Evolutionary conservation across 768 basidiomycete genomes (phyloP), one percentile per base, ranked within the genome.

Genomic region (Tylopilus subfusipes): DNA sequence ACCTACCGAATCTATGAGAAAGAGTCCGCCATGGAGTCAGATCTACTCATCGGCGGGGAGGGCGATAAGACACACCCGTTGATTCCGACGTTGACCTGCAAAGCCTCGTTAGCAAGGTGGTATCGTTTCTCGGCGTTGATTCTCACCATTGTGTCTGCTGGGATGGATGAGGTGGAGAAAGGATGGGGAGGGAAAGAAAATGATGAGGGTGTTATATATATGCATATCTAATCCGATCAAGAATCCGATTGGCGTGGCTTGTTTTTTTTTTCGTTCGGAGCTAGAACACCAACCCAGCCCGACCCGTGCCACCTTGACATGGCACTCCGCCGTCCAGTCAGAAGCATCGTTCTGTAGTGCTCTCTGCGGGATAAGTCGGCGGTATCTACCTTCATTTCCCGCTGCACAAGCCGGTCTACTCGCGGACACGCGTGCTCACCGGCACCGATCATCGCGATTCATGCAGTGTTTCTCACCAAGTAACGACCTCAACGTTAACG

Each of bases 31-130:
- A 30, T 3, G 18, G 21, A 47, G 53, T 69, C 22, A 67, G 55
- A 58, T 60, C 24, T 44, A 27, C 47, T 53, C 5, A 9, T 50
- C 57, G 19, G 31, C 34, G 27, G 4, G 22, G 24, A 51, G n/a
- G 49, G 25, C 24, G 51, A 58, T 19, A 52, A 50, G 34, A 62
- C 83, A 63, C 77, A 95, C 92, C 93, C 93, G 77, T 97, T 97
- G 80, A 97, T 97, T 65, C 94, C 94, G 72, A 94, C 93, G 76
- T 91, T 89, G 77, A 93, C 86, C 72, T 77, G 42, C 6, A 31
- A 38, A 4, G 24, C 1, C 18, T 27, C 2, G 12, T 69, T 1
- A 69, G 43, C 25, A 38, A 57, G 22, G n/a, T 6, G 1, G 33
- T 3, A 2, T 18, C 8, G 1, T 1, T 6, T 16, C n/a, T 31